A percentile compares a stretch with the other conserved stretches of the same genome.
phyloP scores from a whole-genome alignment of 441 rosid genomes.

The Raphanus hybrid region DNA sequence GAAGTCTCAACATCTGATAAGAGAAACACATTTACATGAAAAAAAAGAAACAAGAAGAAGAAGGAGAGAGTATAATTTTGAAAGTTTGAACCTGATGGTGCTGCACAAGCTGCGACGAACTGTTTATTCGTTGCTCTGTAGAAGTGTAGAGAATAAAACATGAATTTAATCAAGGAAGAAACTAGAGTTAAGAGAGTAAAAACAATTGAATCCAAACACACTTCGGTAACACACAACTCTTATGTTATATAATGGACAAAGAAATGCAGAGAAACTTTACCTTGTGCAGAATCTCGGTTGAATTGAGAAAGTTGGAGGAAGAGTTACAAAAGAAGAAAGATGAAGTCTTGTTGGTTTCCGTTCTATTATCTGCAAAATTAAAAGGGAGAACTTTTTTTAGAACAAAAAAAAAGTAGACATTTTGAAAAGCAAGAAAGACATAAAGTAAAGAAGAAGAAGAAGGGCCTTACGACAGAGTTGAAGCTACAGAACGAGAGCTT shows the following conservation, averaged over 20 bases:
- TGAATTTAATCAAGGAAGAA: no score
- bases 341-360: slow-evolving; percentile 40
- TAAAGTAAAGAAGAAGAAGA: neutral
- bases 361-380: slow-evolving; percentile 46
- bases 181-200: neutral
- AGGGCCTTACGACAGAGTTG: slow-evolving; percentile 23
- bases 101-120: slow-evolving; percentile 46
- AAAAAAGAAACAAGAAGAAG: neutral
- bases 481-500: slow-evolving; percentile 34
- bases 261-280: slow-evolving; percentile 8
- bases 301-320: slow-evolving; percentile 36
- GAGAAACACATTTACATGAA: slow-evolving; percentile 4
- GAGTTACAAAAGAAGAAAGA: slow-evolving; percentile 41
- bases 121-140: slow-evolving; percentile 47
- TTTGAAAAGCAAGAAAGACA: neutral
- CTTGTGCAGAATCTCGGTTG: slow-evolving; percentile 9
- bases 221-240: neutral
- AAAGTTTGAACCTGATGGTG: slow-evolving; percentile 53
- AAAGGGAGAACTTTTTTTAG: neutral
- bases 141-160: neutral
- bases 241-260: neutral
- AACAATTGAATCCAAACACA: slow-evolving; percentile 1
- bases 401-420: neutral
- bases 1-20: slow-evolving; percentile 52
- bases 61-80: neutral